These are phyloP conservation scores for Bocquillonia castaneifolia DNA, from an alignment of 441 rosid species.

Conservation along the genomic window DNA sequence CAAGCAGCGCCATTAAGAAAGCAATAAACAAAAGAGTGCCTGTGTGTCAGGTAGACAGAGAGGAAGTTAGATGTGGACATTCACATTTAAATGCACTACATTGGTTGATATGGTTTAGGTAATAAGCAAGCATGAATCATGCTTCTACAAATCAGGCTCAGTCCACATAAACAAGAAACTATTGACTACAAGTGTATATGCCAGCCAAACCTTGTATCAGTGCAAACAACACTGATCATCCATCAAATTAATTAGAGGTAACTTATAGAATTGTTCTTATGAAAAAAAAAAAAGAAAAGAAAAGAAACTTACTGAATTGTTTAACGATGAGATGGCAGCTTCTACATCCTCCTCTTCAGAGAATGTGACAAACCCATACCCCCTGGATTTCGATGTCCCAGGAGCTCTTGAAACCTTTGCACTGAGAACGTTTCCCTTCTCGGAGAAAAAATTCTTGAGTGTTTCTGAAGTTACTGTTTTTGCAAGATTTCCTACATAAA, in stretches of 20 bases:
- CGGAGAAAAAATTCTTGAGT: slow-evolving; percentile 57
- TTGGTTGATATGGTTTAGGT: neutral
- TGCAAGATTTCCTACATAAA: slow-evolving; percentile 86
- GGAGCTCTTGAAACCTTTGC: slow-evolving; percentile 79
- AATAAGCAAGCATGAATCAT: neutral
- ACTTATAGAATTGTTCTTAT: no score
- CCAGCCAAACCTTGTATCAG: neutral
- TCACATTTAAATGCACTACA: neutral
- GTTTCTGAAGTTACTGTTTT: slow-evolving; percentile 64
- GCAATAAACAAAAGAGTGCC: neutral
- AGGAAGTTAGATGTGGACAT: neutral
- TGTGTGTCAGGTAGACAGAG: neutral
- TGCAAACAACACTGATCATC: neutral
- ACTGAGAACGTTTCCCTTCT: slow-evolving; percentile 72
- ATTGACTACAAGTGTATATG: neutral
- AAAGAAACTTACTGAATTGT: slow-evolving; percentile 64
- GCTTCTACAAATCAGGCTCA: neutral
- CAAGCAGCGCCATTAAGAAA: no score
- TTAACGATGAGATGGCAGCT: slow-evolving; percentile 59
- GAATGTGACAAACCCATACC: slow-evolving; percentile 82
- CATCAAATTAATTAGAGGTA: neutral
- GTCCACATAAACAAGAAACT: neutral
- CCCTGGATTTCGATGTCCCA: slow-evolving; percentile 77
- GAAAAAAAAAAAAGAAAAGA: no score
- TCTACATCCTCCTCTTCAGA: slow-evolving; percentile 80